phyloP scores from a whole-genome alignment of 2,329 filamentous ascomycete genomes.

The Xylariaceae sp. region DNA sequence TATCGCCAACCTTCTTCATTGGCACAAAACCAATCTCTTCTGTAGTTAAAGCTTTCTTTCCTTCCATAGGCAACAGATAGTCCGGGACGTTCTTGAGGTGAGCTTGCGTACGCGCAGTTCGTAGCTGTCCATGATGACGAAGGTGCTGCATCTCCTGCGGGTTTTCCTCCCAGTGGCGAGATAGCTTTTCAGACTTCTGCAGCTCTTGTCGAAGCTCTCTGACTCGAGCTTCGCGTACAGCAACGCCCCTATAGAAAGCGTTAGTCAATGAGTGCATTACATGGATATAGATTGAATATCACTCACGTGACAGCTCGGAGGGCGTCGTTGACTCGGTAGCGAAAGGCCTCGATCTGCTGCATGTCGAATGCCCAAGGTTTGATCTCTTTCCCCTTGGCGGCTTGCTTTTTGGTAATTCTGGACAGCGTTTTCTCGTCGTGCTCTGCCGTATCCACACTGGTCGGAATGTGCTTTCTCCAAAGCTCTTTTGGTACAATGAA shows the following conservation, averaged over 20 bases:
- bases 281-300: too few species aligned
- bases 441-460: slow-evolving; percentile 67
- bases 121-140: slow-evolving; percentile 83
- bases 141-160: slow-evolving; percentile 82
- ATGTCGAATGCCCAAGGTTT: slow-evolving; percentile 94
- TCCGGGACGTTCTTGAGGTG: slow-evolving; percentile 89
- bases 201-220: slow-evolving; percentile 17
- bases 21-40: slow-evolving; percentile 75
- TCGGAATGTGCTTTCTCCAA: slow-evolving; percentile 87
- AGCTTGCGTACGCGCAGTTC: slow-evolving; percentile 76
- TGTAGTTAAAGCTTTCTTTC: slow-evolving; percentile 61
- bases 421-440: slow-evolving; percentile 81
- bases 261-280: too few species aligned
- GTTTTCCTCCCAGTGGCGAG: slow-evolving; percentile 96
- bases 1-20: slow-evolving; percentile 48
- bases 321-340: slow-evolving; percentile 92
- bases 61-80: slow-evolving; percentile 78
- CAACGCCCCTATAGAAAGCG: slow-evolving; percentile 46
- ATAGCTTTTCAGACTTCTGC: slow-evolving; percentile 87
- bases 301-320: slow-evolving; percentile 74
- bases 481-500: slow-evolving; percentile 81
- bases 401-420: slow-evolving; percentile 75
- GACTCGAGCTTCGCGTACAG: slow-evolving; percentile 44
- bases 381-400: slow-evolving; percentile 72
- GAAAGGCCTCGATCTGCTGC: slow-evolving; percentile 87